Percentiles rank a stretch among this genome's conserved stretches.
Conservation (phyloP, 2,329 filamentous ascomycete genomes). For the Aspergillus costaricaensis region DNA sequence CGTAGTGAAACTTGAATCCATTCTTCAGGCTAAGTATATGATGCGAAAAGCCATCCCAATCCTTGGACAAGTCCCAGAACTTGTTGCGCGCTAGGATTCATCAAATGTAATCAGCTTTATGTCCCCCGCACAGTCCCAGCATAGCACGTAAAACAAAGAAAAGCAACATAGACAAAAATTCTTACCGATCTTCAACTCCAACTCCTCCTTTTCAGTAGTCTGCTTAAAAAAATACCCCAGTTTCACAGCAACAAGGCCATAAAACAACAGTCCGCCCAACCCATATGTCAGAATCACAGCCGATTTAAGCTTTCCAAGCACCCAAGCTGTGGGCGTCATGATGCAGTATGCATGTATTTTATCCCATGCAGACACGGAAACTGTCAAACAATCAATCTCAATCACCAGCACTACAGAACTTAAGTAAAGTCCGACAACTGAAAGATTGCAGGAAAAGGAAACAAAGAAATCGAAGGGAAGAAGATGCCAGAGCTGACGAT, state of each 20-base stretch:
- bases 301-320: conserved; percentile 23
- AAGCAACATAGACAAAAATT: background rate
- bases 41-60: conserved; percentile 52
- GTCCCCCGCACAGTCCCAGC: background rate
- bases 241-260: conserved; percentile 41
- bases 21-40: conserved; percentile 53
- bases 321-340: conserved; percentile 24
- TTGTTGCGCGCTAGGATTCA: conserved; percentile 49
- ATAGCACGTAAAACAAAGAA: background rate
- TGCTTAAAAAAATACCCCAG: conserved; percentile 42
- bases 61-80: conserved; percentile 56
- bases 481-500: no score
- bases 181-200: conserved; percentile 46
- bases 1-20: conserved; percentile 58
- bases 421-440: no score
- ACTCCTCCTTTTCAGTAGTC: conserved; percentile 41
- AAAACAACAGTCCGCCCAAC: conserved; percentile 13
- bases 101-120: background rate
- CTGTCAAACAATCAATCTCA: no score
- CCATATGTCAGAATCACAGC: conserved; percentile 20
- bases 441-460: no score
- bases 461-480: no score
- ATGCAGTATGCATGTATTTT: background rate
- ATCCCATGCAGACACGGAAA: no score
- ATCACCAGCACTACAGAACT: no score